These are phyloP conservation scores for Beverwykella pulmonaria DNA, from an alignment of 495 filamentous ascomycete species.

Conservation along the genomic window DNA sequence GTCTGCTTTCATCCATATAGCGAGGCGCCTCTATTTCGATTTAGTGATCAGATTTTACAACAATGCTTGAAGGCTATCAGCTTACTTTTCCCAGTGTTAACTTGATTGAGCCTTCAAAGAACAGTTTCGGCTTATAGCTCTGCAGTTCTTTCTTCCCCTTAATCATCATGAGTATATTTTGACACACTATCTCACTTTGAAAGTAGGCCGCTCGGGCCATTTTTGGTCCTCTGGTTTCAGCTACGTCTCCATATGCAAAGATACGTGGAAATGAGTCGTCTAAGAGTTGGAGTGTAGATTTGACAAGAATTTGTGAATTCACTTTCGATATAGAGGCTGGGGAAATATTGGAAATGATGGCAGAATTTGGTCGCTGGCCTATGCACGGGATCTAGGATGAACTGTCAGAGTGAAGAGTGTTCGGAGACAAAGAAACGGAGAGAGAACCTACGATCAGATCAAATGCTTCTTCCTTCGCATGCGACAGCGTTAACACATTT, in stretches of 20 bases:
- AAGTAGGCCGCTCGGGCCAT: slow-evolving; percentile 56
- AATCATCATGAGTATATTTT: slow-evolving; percentile 58
- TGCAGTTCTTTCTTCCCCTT: slow-evolving; percentile 33
- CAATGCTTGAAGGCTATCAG: neutral
- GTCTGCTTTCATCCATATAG: slow-evolving; percentile 8
- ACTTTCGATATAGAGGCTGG: slow-evolving; percentile 54
- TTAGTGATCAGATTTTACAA: neutral
- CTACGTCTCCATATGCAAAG: slow-evolving; percentile 65
- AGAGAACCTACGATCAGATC: slow-evolving; percentile 46
- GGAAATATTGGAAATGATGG: slow-evolving; percentile 49
- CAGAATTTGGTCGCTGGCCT: slow-evolving; percentile 61
- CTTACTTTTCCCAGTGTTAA: slow-evolving; percentile 34
- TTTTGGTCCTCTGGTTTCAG: slow-evolving; percentile 59
- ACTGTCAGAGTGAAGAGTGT: neutral
- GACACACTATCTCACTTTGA: slow-evolving; percentile 57
- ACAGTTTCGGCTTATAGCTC: slow-evolving; percentile 40
- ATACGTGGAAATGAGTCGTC: slow-evolving; percentile 54
- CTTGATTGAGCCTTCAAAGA: slow-evolving; percentile 31
- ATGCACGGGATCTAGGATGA: slow-evolving; percentile 53
- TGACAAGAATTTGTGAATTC: slow-evolving; percentile 54
- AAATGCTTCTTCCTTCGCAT: slow-evolving; percentile 34
- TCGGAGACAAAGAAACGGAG: too few species aligned
- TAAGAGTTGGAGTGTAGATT: slow-evolving; percentile 60
- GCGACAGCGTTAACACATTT: slow-evolving; percentile 35
- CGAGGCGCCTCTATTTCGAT: neutral